A percentile compares a stretch with the other conserved stretches of the same genome.
These are phyloP conservation scores for Cardamine occulta DNA, from an alignment of 345 rosid species.

Conservation along the genomic window DNA sequence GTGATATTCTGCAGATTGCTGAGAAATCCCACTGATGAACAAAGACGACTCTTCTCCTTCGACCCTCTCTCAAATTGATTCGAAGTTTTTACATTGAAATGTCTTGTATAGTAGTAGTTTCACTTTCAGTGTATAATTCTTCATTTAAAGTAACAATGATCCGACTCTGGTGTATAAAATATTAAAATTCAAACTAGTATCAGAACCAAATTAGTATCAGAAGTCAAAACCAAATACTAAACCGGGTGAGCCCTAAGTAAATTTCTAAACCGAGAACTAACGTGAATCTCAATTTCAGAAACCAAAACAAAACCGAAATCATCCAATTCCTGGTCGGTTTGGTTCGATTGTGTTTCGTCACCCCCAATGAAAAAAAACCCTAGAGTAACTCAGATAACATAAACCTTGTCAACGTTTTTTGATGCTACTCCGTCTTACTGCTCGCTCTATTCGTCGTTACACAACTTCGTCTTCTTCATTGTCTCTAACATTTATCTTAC, in stretches of 20 bases:
- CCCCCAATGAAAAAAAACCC: slow-evolving; percentile 5
- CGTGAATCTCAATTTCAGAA: not conserved
- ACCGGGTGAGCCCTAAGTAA: not conserved
- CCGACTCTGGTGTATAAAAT: not conserved
- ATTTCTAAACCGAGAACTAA: not conserved
- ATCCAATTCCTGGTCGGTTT: slow-evolving; percentile 1
- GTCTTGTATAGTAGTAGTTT: slow-evolving; percentile 40
- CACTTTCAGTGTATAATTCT: slow-evolving; percentile 21
- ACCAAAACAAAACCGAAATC: not conserved
- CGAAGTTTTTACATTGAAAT: slow-evolving; percentile 10
- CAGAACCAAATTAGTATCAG: not conserved
- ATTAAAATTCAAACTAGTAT: not conserved
- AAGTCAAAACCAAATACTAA: not conserved
- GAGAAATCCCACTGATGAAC: slow-evolving; percentile 85
- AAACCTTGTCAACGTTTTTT: slow-evolving; percentile 39
- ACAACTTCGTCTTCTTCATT: slow-evolving; percentile 6
- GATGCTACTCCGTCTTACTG: slow-evolving; percentile 46
- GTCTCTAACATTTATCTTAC: slow-evolving; percentile 31
- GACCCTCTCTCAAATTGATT: slow-evolving; percentile 43
- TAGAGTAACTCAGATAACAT: slow-evolving; percentile 15
- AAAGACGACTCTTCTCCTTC: slow-evolving; percentile 68
- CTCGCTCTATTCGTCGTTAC: slow-evolving; percentile 47
- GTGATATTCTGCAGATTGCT: slow-evolving; percentile 88
- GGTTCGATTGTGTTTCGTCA: not conserved
- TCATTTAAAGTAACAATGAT: not conserved